Conservation (phyloP, 1,284 basidiomycete genomes). For the Trametes hirsuta region DNA sequence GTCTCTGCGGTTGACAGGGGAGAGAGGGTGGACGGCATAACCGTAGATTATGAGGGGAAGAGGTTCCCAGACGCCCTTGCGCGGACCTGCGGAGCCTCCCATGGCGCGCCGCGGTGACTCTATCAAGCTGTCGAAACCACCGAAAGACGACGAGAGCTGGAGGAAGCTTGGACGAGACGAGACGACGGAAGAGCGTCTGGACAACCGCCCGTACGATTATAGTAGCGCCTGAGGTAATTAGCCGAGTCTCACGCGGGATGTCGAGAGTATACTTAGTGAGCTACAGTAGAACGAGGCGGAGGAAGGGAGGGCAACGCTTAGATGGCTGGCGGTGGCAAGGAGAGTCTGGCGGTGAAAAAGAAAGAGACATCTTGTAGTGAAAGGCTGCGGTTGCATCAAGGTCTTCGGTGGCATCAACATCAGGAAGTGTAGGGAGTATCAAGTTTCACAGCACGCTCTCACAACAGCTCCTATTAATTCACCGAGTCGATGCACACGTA, state of each 20-base stretch:
- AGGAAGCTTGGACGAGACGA: no score
- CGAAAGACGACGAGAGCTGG: no score
- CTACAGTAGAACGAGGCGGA: no score
- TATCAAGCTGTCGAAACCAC: neutral
- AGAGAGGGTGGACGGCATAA: slow-evolving; percentile 79
- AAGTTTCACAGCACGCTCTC: neutral
- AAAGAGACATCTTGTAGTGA: neutral
- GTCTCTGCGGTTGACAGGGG: slow-evolving; percentile 67
- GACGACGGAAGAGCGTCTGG: no score
- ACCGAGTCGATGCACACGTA: no score
- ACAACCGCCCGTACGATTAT: no score
- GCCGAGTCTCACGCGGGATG: no score
- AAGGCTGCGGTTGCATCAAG: slow-evolving; percentile 6
- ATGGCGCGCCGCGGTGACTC: slow-evolving; percentile 18
- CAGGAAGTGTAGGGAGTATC: slow-evolving; percentile 9
- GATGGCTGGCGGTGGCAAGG: neutral
- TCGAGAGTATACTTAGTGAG: no score
- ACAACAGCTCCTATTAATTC: neutral
- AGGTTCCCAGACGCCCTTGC: slow-evolving; percentile 72
- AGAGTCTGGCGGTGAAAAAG: neutral
- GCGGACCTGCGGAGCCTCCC: slow-evolving; percentile 23
- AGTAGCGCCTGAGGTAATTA: no score
- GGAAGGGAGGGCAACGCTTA: no score
- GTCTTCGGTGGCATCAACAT: slow-evolving; percentile 11
- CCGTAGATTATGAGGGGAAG: slow-evolving; percentile 82